These are phyloP conservation scores for Centella asiatica DNA, from an alignment of 129 eudicot species.

Conservation along the genomic window DNA sequence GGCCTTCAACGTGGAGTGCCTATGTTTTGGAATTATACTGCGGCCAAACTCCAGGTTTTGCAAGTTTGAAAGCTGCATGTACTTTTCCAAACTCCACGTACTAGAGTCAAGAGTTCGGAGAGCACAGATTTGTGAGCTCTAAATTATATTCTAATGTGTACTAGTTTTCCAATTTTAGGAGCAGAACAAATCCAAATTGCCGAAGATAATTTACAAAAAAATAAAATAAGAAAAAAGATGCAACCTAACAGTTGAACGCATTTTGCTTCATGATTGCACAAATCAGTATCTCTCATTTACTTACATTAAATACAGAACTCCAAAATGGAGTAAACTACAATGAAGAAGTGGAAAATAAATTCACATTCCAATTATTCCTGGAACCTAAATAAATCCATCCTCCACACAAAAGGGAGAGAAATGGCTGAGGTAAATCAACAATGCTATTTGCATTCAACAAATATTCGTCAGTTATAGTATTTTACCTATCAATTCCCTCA, in stretches of 20 bases:
- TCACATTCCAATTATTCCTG: slow-evolving; percentile 2
- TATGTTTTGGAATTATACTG: too few relatives aligned
- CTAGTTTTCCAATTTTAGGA: neutral
- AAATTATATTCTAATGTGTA: too few relatives aligned
- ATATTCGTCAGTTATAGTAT: neutral
- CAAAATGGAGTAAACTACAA: slow-evolving; percentile 13
- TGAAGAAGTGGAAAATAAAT: slow-evolving; percentile 3
- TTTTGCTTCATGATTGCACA: neutral
- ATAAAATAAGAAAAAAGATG: too few relatives aligned
- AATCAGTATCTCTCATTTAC: slow-evolving; percentile 5
- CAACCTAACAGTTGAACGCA: neutral
- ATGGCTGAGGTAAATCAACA: slow-evolving; percentile 9
- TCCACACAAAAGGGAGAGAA: neutral
- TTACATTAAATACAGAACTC: neutral
- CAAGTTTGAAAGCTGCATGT: too few relatives aligned
- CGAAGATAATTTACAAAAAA: too few relatives aligned
- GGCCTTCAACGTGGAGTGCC: too few relatives aligned
- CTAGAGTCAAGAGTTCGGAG: too few relatives aligned
- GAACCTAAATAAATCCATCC: slow-evolving; percentile 1
- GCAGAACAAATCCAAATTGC: too few relatives aligned
- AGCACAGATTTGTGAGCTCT: too few relatives aligned
- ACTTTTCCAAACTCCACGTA: too few relatives aligned
- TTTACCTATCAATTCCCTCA: slow-evolving; percentile 78
- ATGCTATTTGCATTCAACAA: slow-evolving; percentile 14
- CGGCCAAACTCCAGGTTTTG: too few relatives aligned